Percentiles rank a stretch among this genome's conserved stretches.
phyloP scores from a whole-genome alignment of 768 basidiomycete species.

The button mushroom (Agaricus bisporus) region DNA sequence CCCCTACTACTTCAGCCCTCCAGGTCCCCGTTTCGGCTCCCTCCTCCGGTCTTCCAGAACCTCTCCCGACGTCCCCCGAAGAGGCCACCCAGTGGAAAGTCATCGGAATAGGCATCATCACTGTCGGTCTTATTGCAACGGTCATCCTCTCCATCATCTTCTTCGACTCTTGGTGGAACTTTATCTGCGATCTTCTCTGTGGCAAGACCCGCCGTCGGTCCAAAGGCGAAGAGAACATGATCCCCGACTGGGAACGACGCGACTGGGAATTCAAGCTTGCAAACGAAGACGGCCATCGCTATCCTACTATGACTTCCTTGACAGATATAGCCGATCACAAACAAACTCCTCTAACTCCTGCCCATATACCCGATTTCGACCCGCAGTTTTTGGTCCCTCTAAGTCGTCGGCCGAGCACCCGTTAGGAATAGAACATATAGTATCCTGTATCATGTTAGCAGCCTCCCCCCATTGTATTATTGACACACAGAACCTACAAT shows the following conservation, averaged over 20 bases:
- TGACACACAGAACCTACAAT: neutral
- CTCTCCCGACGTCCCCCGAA: constrained; percentile 27
- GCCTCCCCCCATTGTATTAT: neutral
- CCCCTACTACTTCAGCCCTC: neutral
- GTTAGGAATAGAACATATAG: neutral
- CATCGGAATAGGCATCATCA: constrained; percentile 60
- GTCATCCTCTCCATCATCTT: constrained; percentile 54
- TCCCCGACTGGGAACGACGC: constrained; percentile 58
- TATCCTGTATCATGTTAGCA: neutral
- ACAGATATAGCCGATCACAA: constrained; percentile 27
- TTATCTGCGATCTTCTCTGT: constrained; percentile 44
- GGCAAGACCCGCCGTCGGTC: constrained; percentile 19
- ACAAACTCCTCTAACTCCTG: neutral
- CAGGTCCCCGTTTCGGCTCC: neutral
- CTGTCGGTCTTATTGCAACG: constrained; percentile 51
- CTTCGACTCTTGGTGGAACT: constrained; percentile 68
- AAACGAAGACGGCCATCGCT: constrained; percentile 40
- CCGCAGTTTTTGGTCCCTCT: neutral
- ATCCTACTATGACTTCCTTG: constrained; percentile 36
- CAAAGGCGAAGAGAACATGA: constrained; percentile 43
- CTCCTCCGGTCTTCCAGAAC: constrained; percentile 8
- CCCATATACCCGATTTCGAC: neutral
- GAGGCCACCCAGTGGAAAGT: constrained; percentile 61
- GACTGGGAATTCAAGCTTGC: constrained; percentile 52
- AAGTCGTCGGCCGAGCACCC: neutral